Evolutionary conservation across 768 basidiomycete genomes (phyloP).

Genomic region (Dentipellis fragilis): DNA sequence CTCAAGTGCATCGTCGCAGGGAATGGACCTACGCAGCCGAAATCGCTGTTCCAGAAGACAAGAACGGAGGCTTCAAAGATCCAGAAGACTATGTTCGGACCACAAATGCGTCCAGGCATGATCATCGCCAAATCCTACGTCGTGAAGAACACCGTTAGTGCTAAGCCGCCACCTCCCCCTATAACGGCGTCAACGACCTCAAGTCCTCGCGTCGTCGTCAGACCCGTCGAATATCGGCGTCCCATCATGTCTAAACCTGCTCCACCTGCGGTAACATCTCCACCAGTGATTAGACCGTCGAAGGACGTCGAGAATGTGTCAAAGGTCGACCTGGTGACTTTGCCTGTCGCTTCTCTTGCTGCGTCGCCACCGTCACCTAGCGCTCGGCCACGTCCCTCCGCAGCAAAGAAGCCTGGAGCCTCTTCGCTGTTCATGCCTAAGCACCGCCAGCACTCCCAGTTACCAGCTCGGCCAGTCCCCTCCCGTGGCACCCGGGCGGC

Average conservation of each 20-base stretch:
- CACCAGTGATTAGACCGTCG: no score
- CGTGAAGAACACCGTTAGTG: slow-evolving; percentile 13
- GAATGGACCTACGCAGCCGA: slow-evolving; percentile 32
- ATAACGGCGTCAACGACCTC: slow-evolving; percentile 21
- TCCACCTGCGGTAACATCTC: no score
- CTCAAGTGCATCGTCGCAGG: slow-evolving; percentile 22
- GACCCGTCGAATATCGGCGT: not conserved
- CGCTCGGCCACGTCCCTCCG: slow-evolving; percentile 8
- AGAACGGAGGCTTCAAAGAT: slow-evolving; percentile 59
- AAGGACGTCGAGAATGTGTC: not conserved
- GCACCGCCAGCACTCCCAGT: slow-evolving; percentile 43
- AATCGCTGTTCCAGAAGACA: slow-evolving; percentile 71
- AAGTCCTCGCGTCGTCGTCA: not conserved
- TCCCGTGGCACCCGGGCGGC: slow-evolving; percentile 4
- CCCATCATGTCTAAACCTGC: not conserved
- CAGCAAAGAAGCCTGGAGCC: slow-evolving; percentile 56
- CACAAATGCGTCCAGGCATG: slow-evolving; percentile 47
- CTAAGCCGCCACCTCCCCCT: slow-evolving; percentile 20
- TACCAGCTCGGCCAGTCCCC: slow-evolving; percentile 11
- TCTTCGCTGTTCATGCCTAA: slow-evolving; percentile 62
- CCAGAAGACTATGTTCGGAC: slow-evolving; percentile 48
- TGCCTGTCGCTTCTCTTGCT: not conserved
- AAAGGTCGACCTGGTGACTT: not conserved
- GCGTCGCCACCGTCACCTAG: not conserved
- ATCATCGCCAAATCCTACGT: slow-evolving; percentile 33